These are phyloP conservation scores for Torrubiella hemipterigena DNA, from an alignment of 2,329 filamentous ascomycete species.

Conservation along the genomic window DNA sequence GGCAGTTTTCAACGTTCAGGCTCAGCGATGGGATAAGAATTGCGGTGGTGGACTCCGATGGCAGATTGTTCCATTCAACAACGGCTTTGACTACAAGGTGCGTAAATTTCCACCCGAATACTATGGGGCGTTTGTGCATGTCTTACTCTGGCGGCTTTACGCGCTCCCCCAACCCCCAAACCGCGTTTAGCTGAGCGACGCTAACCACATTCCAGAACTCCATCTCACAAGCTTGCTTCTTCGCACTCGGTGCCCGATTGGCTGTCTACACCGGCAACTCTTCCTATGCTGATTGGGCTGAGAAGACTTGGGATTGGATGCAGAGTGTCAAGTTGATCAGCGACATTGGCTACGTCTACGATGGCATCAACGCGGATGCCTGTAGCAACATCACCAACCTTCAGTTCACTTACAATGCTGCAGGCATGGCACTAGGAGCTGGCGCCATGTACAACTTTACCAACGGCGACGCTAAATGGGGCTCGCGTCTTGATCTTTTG, in stretches of 20 bases:
- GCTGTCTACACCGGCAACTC: conserved; percentile 66
- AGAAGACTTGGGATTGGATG: conserved; percentile 62
- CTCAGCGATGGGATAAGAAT: conserved; percentile 57
- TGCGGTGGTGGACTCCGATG: conserved; percentile 71
- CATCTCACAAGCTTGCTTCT: conserved; percentile 51
- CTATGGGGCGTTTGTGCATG: not conserved
- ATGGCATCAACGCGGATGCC: conserved; percentile 43
- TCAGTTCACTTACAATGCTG: conserved; percentile 61
- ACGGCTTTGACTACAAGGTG: conserved; percentile 61
- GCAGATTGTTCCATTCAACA: conserved; percentile 79
- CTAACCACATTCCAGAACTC: conserved; percentile 31
- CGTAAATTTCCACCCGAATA: not conserved
- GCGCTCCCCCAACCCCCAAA: no score
- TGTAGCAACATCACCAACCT: conserved; percentile 47
- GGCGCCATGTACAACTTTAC: conserved; percentile 59
- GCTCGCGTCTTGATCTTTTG: conserved; percentile 43
- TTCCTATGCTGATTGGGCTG: conserved; percentile 70
- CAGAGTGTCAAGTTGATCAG: conserved; percentile 43
- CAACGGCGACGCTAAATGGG: conserved; percentile 39
- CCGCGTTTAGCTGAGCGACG: not conserved
- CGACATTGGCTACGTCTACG: conserved; percentile 44
- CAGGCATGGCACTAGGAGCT: conserved; percentile 51
- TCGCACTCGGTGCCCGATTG: conserved; percentile 53
- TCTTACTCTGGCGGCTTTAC: no score
- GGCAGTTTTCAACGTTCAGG: conserved; percentile 72